These are phyloP conservation scores for Petasospora fabianii DNA, from an alignment of 1,139 yeast species.

Conservation along the genomic window DNA sequence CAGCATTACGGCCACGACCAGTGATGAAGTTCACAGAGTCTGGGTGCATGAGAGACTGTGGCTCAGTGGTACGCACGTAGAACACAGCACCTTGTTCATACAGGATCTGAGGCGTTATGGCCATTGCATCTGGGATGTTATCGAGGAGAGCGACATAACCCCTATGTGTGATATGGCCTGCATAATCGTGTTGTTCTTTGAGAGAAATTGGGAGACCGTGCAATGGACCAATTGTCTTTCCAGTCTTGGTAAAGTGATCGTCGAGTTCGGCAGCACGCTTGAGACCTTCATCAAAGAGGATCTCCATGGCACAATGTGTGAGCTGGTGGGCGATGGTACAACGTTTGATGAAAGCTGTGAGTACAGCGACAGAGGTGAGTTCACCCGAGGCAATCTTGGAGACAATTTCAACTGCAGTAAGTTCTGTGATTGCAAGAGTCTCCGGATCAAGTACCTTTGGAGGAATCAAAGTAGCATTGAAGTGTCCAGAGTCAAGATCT, in stretches of 20 bases:
- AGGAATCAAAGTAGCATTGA: slow-evolving; percentile 36
- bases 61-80: slow-evolving; percentile 50
- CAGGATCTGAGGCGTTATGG: slow-evolving; percentile 48
- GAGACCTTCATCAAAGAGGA: slow-evolving; percentile 54
- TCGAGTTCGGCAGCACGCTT: slow-evolving; percentile 54
- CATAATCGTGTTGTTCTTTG: slow-evolving; percentile 65
- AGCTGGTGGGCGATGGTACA: slow-evolving; percentile 42
- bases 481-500: slow-evolving; percentile 32
- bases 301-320: slow-evolving; percentile 57
- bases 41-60: slow-evolving; percentile 55
- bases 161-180: slow-evolving; percentile 57
- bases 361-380: slow-evolving; percentile 30
- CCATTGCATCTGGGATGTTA: slow-evolving; percentile 46
- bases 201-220: slow-evolving; percentile 79
- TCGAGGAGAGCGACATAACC: slow-evolving; percentile 56
- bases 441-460: slow-evolving; percentile 38
- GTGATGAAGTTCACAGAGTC: slow-evolving; percentile 47
- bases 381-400: slow-evolving; percentile 33
- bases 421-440: slow-evolving; percentile 35
- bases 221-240: slow-evolving; percentile 66
- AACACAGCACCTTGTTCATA: slow-evolving; percentile 66
- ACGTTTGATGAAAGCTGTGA: slow-evolving; percentile 36
- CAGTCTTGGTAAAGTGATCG: slow-evolving; percentile 44
- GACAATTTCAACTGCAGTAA: slow-evolving; percentile 36
- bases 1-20: slow-evolving; percentile 53